Evolutionary conservation across 805 yeast genomes (phyloP).

Genomic region (Teunomyces funiuensis): DNA sequence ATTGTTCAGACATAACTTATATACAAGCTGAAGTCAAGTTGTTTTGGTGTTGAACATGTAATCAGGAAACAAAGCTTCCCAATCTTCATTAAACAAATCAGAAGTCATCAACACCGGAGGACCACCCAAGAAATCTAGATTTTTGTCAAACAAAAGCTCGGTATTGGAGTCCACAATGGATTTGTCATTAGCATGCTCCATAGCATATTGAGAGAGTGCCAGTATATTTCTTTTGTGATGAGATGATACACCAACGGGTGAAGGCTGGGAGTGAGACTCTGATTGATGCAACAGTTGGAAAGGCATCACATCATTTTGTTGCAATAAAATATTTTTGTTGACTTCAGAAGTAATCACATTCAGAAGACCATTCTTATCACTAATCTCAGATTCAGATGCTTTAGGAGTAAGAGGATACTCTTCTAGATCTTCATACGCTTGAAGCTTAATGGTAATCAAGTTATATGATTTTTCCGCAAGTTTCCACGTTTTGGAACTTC

Average conservation of each 20-base stretch:
- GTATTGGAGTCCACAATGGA: constrained; percentile 19
- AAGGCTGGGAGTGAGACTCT: neutral
- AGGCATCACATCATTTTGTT: neutral
- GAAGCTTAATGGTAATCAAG: constrained; percentile 37
- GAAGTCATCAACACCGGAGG: constrained; percentile 55
- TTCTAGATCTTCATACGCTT: constrained; percentile 14
- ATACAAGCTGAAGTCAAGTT: constrained; percentile 5
- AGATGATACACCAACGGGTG: neutral
- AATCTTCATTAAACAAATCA: constrained; percentile 46
- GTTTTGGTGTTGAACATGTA: constrained; percentile 30
- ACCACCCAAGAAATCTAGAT: constrained; percentile 47
- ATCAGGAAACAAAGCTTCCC: constrained; percentile 52
- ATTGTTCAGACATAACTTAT: too few species aligned
- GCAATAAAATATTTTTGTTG: constrained; percentile 1
- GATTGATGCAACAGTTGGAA: neutral
- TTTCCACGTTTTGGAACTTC: constrained; percentile 48
- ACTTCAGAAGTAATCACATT: neutral
- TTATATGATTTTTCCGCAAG: constrained; percentile 46
- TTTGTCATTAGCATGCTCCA: constrained; percentile 8
- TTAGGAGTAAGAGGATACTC: neutral
- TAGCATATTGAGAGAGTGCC: too few species aligned
- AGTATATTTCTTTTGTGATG: neutral
- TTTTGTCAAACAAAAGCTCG: constrained; percentile 23
- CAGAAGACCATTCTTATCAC: neutral
- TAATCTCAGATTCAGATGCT: neutral